phyloP scores from a whole-genome alignment of 1,139 yeast genomes.

The Zygosaccharomyces pseudobailii region DNA sequence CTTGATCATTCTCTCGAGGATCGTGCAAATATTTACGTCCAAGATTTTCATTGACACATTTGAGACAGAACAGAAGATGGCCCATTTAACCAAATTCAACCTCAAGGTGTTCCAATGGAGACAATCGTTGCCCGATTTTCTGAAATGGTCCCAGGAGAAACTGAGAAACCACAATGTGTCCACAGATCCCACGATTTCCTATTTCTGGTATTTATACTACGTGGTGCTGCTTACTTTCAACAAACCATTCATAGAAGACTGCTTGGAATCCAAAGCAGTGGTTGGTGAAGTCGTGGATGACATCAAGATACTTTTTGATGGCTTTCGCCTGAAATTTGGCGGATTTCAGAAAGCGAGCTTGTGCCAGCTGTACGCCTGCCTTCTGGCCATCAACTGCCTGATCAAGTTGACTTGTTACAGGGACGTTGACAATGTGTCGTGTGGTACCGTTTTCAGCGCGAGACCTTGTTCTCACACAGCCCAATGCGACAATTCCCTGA shows the following conservation, averaged over 20 bases:
- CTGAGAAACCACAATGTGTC: constrained; percentile 40
- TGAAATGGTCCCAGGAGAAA: constrained; percentile 46
- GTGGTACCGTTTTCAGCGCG: background rate
- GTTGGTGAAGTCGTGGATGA: constrained; percentile 30
- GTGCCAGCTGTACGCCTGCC: constrained; percentile 33
- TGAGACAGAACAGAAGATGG: constrained; percentile 25
- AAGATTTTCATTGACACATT: constrained; percentile 33
- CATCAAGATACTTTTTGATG: constrained; percentile 27
- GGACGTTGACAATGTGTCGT: background rate
- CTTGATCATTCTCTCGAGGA: constrained; percentile 50
- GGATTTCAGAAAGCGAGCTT: constrained; percentile 26
- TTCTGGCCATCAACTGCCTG: constrained; percentile 30
- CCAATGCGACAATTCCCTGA: constrained; percentile 10
- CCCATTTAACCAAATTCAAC: constrained; percentile 41
- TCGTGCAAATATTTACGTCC: constrained; percentile 47
- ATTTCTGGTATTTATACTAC: constrained; percentile 54
- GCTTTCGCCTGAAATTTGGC: constrained; percentile 26
- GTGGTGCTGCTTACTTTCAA: constrained; percentile 53
- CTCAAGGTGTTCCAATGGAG: constrained; percentile 50
- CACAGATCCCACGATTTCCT: constrained; percentile 44
- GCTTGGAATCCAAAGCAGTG: constrained; percentile 28
- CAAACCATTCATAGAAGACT: constrained; percentile 48
- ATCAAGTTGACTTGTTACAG: constrained; percentile 17
- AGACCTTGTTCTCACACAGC: background rate
- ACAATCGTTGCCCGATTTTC: constrained; percentile 43